These are phyloP conservation scores for Verticillium longisporum DNA, from an alignment of 2,329 filamentous ascomycete genomes.

Conservation along the genomic window DNA sequence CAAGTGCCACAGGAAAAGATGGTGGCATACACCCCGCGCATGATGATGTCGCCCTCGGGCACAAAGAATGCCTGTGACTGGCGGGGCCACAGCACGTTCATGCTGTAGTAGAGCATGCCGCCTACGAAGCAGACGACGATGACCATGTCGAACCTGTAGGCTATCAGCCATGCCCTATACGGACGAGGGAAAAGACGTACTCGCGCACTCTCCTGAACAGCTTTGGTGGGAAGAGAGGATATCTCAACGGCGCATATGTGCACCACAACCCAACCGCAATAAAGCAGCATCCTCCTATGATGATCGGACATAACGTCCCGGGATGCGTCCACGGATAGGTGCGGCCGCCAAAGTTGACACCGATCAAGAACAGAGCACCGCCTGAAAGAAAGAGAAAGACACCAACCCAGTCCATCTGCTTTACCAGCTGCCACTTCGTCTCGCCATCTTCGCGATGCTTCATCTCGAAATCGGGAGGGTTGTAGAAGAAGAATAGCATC, in stretches of 20 bases:
- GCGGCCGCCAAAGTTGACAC: constrained; percentile 20
- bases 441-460: constrained; percentile 22
- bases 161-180: not conserved
- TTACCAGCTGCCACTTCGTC: constrained; percentile 16
- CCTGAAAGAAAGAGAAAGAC: constrained; percentile 18
- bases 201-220: constrained; percentile 20
- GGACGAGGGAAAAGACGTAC: constrained; percentile 2
- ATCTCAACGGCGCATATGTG: constrained; percentile 16
- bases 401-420: constrained; percentile 18
- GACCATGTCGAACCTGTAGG: constrained; percentile 18
- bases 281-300: constrained; percentile 19
- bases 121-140: constrained; percentile 22
- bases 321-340: constrained; percentile 20
- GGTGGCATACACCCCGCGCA: constrained; percentile 19
- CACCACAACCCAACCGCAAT: constrained; percentile 21
- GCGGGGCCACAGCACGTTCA: constrained; percentile 22
- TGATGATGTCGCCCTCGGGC: constrained; percentile 13
- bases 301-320: constrained; percentile 21
- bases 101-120: constrained; percentile 23
- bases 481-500: constrained; percentile 21
- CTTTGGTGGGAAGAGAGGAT: constrained; percentile 22
- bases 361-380: constrained; percentile 19
- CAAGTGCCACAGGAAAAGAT: constrained; percentile 22
- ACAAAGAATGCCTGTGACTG: constrained; percentile 19
- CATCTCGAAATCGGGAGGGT: constrained; percentile 25